These are phyloP conservation scores for Mycena leptocephala DNA, from an alignment of 768 basidiomycete species.

Conservation along the genomic window DNA sequence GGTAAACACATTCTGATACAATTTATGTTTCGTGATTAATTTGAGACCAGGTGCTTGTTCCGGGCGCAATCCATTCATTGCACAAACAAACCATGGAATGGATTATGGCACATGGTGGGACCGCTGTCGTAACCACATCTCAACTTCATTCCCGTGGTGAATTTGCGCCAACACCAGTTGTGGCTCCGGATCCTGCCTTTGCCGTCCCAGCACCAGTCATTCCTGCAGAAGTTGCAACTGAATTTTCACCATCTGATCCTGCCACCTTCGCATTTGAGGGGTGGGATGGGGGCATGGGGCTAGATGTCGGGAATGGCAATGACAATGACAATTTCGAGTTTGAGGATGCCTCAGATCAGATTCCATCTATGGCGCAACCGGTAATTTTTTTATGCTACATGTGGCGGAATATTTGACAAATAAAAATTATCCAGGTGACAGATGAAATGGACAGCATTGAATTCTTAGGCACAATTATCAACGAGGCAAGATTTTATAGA, in stretches of 20 bases:
- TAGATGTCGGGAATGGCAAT: no score
- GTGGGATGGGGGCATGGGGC: not conserved
- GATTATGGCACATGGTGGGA: not conserved
- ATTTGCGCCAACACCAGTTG: not conserved
- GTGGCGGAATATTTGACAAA: no score
- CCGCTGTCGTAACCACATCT: not conserved
- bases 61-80: not conserved
- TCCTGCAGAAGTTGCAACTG: not conserved
- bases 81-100: conserved; percentile 2
- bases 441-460: no score
- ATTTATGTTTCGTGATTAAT: no score
- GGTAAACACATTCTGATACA: not conserved
- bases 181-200: not conserved
- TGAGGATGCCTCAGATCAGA: not conserved
- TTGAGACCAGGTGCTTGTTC: not conserved
- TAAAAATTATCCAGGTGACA: no score
- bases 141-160: not conserved
- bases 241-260: not conserved
- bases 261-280: not conserved
- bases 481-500: no score
- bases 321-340: not conserved
- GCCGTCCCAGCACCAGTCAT: not conserved
- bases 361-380: no score
- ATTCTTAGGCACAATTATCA: no score
- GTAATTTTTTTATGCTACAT: no score